Percentiles rank a stretch among this genome's conserved stretches.
phyloP scores from a whole-genome alignment of 2,329 filamentous ascomycete species.

The Hypocrella siamensis region DNA sequence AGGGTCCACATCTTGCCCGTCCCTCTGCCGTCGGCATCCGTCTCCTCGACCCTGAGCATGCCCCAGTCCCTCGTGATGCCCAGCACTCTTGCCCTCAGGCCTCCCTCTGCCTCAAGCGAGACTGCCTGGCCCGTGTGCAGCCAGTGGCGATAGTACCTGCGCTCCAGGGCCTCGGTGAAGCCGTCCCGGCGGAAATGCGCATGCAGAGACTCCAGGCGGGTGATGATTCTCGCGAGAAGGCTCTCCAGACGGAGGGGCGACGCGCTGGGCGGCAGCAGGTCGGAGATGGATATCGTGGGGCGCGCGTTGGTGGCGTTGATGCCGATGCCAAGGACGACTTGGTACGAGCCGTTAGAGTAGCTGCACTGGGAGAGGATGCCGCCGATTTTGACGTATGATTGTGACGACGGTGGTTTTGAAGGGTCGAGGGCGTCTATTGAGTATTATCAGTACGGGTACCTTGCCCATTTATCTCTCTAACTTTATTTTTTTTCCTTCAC shows the following conservation, averaged over 20 bases:
- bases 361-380: slow-evolving; percentile 84
- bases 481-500: background rate
- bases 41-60: slow-evolving; percentile 68
- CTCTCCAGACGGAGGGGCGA: slow-evolving; percentile 57
- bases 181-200: slow-evolving; percentile 57
- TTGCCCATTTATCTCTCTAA: background rate
- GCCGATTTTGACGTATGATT: slow-evolving; percentile 70
- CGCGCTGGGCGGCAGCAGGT: slow-evolving; percentile 40
- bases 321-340: slow-evolving; percentile 73
- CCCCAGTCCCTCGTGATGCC: slow-evolving; percentile 92
- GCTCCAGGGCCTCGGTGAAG: slow-evolving; percentile 59
- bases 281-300: slow-evolving; percentile 76
- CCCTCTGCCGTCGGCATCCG: slow-evolving; percentile 52
- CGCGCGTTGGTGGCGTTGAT: slow-evolving; percentile 72
- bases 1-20: slow-evolving; percentile 71
- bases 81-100: slow-evolving; percentile 57
- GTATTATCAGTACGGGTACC: background rate
- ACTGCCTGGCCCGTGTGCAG: slow-evolving; percentile 60
- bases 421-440: slow-evolving; percentile 49
- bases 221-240: slow-evolving; percentile 67
- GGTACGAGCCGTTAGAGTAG: slow-evolving; percentile 63
- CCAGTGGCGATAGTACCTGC: slow-evolving; percentile 70
- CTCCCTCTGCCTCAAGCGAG: slow-evolving; percentile 67
- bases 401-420: slow-evolving; percentile 26
- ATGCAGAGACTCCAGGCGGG: slow-evolving; percentile 65